Percentiles rank a stretch among this genome's conserved stretches.
Conservation (phyloP, 106 monocot species). For the Gastrodia elata region DNA sequence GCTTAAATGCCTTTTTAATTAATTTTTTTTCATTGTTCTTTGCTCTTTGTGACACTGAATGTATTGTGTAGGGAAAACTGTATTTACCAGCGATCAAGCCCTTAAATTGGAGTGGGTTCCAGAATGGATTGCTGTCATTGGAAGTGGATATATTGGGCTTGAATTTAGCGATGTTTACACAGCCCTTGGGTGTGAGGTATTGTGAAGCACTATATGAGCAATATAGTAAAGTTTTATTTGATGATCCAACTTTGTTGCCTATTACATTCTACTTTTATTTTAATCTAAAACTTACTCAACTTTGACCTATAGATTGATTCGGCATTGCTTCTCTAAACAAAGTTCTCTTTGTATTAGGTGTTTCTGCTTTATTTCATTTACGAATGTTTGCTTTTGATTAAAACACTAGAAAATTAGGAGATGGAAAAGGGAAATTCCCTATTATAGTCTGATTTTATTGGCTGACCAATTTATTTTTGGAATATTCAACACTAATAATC, state of each 20-base stretch:
- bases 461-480: too few relatives aligned
- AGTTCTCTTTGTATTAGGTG: neutral
- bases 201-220: neutral
- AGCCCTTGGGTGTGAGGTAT: conserved; percentile 97
- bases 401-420: neutral
- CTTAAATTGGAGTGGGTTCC: conserved; percentile 97
- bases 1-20: neutral
- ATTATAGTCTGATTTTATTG: too few relatives aligned
- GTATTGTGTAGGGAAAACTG: conserved; percentile 74
- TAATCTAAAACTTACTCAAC: neutral
- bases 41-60: neutral
- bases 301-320: neutral
- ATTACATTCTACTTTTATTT: neutral
- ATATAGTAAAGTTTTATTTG: neutral
- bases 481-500: too few relatives aligned
- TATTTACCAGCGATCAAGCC: conserved; percentile 98
- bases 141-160: conserved; percentile 99
- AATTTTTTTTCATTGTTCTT: neutral
- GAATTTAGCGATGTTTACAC: conserved; percentile 99
- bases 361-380: neutral
- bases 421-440: neutral
- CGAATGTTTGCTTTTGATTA: neutral
- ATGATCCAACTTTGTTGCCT: neutral
- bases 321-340: neutral
- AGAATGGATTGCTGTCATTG: conserved; percentile 94